Percentiles rank a stretch among this genome's conserved stretches.
Evolutionary conservation across 2,329 filamentous ascomycete species (phyloP).

Genomic region (Cercospora berteroae): DNA sequence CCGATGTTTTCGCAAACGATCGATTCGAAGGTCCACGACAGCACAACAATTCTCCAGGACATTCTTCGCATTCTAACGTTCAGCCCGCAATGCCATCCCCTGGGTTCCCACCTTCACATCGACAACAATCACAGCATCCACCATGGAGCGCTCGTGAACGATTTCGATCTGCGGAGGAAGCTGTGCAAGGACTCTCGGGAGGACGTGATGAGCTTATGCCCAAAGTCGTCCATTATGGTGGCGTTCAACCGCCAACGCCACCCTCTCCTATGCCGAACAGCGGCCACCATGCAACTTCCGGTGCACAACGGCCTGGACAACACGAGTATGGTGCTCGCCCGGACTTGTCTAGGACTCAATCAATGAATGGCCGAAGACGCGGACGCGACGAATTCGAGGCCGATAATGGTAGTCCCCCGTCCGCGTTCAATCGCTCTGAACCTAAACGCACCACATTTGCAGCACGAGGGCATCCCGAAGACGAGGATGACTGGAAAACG

Average conservation of each 20-base stretch:
- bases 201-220: conserved; percentile 91
- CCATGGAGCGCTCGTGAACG: conserved; percentile 62
- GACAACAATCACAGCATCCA: conserved; percentile 41
- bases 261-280: conserved; percentile 67
- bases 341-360: conserved; percentile 40
- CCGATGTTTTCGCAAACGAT: conserved; percentile 85
- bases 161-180: conserved; percentile 94
- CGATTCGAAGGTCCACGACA: conserved; percentile 53
- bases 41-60: conserved; percentile 56
- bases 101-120: conserved; percentile 60
- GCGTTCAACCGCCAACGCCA: conserved; percentile 88
- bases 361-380: conserved; percentile 67
- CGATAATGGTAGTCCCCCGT: conserved; percentile 80
- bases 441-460: conserved; percentile 49
- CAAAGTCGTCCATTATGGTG: conserved; percentile 91
- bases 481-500: conserved; percentile 59
- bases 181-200: conserved; percentile 82
- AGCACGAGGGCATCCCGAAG: conserved; percentile 29
- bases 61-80: conserved; percentile 62
- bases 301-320: conserved; percentile 22
- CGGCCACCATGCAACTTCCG: conserved; percentile 23
- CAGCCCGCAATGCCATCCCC: conserved; percentile 74
- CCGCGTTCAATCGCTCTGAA: conserved; percentile 58
- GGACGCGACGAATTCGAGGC: conserved; percentile 85
- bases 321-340: conserved; percentile 39